Conservation (phyloP, 2,329 filamentous ascomycete species). For the Trichoderma atroviride region DNA sequence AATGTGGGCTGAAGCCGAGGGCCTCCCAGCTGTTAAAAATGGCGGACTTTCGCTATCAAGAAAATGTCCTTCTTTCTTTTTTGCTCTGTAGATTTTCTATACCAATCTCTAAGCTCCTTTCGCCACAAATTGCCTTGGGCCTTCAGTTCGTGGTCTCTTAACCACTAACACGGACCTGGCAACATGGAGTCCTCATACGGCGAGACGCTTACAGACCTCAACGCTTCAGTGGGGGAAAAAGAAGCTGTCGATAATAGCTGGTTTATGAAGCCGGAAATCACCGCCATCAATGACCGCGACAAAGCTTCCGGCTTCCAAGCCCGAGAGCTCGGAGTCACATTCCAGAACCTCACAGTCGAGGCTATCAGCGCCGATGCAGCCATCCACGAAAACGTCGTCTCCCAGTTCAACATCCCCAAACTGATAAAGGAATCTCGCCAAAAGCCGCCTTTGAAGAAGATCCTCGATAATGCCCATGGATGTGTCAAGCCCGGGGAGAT, state of each 20-base stretch:
- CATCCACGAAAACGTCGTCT: constrained; percentile 65
- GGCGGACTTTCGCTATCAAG: not conserved
- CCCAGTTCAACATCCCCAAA: constrained; percentile 59
- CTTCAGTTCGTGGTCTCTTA: not conserved
- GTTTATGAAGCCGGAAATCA: constrained; percentile 52
- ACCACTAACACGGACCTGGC: constrained; percentile 18
- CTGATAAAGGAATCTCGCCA: constrained; percentile 55
- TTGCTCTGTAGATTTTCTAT: not conserved
- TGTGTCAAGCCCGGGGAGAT: constrained; percentile 74
- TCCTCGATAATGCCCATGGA: constrained; percentile 66
- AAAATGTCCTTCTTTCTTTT: not conserved
- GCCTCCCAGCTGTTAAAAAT: not conserved
- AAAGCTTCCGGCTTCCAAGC: constrained; percentile 49
- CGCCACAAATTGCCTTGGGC: not conserved
- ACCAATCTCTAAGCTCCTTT: not conserved
- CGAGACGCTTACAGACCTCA: constrained; percentile 34
- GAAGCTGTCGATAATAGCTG: constrained; percentile 41
- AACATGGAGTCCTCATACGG: constrained; percentile 34
- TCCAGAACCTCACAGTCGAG: constrained; percentile 65
- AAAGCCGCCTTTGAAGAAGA: constrained; percentile 63
- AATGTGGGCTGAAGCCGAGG: not conserved
- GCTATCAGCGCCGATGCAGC: constrained; percentile 63
- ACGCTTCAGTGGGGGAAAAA: constrained; percentile 24
- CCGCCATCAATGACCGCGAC: constrained; percentile 47
- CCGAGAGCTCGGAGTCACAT: constrained; percentile 64